phyloP scores from a whole-genome alignment of 2,329 filamentous ascomycete species.

The Xylariomycetidae sp. region DNA sequence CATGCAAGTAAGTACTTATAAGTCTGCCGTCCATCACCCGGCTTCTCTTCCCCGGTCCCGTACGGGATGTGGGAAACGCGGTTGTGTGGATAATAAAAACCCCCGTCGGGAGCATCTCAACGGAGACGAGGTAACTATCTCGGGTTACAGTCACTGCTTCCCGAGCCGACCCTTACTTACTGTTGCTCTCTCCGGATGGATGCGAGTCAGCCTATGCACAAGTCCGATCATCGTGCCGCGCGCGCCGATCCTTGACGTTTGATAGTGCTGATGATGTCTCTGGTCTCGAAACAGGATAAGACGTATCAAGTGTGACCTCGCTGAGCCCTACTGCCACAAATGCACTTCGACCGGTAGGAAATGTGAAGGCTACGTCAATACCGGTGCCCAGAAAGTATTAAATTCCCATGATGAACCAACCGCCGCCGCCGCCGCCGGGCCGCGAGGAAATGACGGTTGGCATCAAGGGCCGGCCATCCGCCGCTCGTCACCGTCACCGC shows the following conservation, averaged over 20 bases:
- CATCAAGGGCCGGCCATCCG: too few relatives aligned
- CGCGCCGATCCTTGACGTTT: too few relatives aligned
- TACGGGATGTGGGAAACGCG: too few relatives aligned
- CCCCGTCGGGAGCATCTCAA: too few relatives aligned
- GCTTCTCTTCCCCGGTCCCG: slow-evolving; percentile 2
- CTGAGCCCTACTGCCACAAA: slow-evolving; percentile 30
- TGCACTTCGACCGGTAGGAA: slow-evolving; percentile 32
- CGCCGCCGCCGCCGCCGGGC: too few relatives aligned
- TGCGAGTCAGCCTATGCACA: too few relatives aligned
- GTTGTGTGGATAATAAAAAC: too few relatives aligned
- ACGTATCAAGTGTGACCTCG: slow-evolving; percentile 33
- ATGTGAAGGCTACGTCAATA: slow-evolving; percentile 28
- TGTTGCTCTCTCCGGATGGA: too few relatives aligned
- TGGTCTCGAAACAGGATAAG: slow-evolving; percentile 24
- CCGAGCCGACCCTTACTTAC: slow-evolving; percentile 9
- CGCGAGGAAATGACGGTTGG: too few relatives aligned
- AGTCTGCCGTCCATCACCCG: not conserved
- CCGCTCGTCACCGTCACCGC: too few relatives aligned
- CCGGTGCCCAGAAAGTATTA: slow-evolving; percentile 9
- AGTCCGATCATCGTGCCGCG: too few relatives aligned
- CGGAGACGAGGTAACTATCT: not conserved
- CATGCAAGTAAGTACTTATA: slow-evolving; percentile 33
- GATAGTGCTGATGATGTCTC: too few relatives aligned
- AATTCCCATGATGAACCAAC: slow-evolving; percentile 19
- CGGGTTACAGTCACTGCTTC: slow-evolving; percentile 5